Percentiles rank a stretch among this genome's conserved stretches.
Conservation (phyloP, 352 stramenopile genomes). For the Globisporangium echinulatum region DNA sequence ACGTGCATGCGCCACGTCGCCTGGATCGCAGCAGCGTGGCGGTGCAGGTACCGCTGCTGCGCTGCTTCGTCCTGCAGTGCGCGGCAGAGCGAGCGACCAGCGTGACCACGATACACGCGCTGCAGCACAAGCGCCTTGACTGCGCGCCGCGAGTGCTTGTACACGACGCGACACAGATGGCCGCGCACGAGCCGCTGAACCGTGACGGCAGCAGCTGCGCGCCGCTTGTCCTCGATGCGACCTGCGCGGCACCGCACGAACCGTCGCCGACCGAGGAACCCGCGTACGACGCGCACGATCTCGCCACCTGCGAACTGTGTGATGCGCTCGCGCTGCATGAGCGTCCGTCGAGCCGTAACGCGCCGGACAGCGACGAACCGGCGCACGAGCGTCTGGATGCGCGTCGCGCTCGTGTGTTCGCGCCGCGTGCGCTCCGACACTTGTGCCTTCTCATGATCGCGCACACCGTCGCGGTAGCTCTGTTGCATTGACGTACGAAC, state of each 20-base stretch:
- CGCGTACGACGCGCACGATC: conserved; percentile 59
- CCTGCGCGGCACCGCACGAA: conserved; percentile 24
- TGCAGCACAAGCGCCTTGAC: conserved; percentile 51
- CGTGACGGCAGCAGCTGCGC: conserved; percentile 22
- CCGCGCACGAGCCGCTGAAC: conserved; percentile 75
- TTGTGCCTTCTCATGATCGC: conserved; percentile 44
- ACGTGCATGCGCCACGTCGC: conserved; percentile 86
- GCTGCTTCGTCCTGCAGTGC: conserved; percentile 33
- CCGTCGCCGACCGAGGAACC: conserved; percentile 47
- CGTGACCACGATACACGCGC: conserved; percentile 66
- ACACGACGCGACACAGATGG: conserved; percentile 45
- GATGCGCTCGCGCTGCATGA: conserved; percentile 35
- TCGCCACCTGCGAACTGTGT: conserved; percentile 43
- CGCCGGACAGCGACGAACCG: conserved; percentile 36
- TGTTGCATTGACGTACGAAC: conserved; percentile 42
- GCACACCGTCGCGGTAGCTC: conserved; percentile 34
- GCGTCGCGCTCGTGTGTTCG: conserved; percentile 32
- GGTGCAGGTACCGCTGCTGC: conserved; percentile 37
- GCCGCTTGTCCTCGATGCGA: conserved; percentile 15
- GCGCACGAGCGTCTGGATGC: conserved; percentile 54
- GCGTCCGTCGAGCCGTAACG: conserved; percentile 25
- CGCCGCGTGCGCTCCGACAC: conserved; percentile 38
- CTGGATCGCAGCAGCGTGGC: conserved; percentile 76
- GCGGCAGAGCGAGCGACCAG: conserved; percentile 33
- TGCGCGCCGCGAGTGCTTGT: conserved; percentile 28